Conservation (phyloP, 1,284 basidiomycete genomes). For the Thelephora terrestris region DNA sequence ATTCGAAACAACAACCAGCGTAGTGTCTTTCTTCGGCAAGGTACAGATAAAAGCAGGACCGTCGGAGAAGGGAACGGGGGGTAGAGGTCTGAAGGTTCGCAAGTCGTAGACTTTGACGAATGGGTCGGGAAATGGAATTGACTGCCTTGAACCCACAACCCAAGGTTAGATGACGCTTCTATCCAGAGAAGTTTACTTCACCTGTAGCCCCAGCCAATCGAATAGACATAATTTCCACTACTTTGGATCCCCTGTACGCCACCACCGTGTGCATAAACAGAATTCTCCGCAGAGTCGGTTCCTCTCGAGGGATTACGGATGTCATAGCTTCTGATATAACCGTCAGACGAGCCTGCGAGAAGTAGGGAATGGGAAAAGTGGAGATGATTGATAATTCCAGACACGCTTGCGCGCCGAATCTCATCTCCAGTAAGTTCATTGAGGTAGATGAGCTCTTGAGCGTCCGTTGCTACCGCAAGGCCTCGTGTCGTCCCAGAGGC, state of each 20-base stretch:
- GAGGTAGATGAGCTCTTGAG: conserved; percentile 59
- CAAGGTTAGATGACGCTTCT: neutral
- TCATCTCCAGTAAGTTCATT: conserved; percentile 68
- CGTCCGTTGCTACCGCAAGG: conserved; percentile 54
- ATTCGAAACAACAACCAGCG: conserved; percentile 72
- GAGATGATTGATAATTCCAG: conserved; percentile 55
- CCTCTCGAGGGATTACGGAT: conserved; percentile 54
- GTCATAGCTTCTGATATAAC: conserved; percentile 79
- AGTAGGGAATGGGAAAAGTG: conserved; percentile 47
- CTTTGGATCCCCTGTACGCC: conserved; percentile 79
- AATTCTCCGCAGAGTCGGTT: conserved; percentile 32
- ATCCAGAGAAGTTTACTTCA: conserved; percentile 21
- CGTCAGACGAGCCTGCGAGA: conserved; percentile 75
- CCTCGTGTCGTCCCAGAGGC: conserved; percentile 39
- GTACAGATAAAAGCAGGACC: conserved; percentile 84
- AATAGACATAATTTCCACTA: conserved; percentile 70
- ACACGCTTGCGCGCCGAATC: conserved; percentile 45
- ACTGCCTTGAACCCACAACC: conserved; percentile 49
- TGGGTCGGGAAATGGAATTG: conserved; percentile 80
- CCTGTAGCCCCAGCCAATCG: conserved; percentile 84
- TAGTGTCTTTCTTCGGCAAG: conserved; percentile 73
- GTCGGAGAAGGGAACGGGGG: conserved; percentile 80
- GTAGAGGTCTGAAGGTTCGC: conserved; percentile 70
- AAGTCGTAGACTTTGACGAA: conserved; percentile 91
- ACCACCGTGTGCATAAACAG: conserved; percentile 69